Evolutionary conservation across 352 stramenopile genomes (phyloP).

Genomic region (Phytophthora citricola): DNA sequence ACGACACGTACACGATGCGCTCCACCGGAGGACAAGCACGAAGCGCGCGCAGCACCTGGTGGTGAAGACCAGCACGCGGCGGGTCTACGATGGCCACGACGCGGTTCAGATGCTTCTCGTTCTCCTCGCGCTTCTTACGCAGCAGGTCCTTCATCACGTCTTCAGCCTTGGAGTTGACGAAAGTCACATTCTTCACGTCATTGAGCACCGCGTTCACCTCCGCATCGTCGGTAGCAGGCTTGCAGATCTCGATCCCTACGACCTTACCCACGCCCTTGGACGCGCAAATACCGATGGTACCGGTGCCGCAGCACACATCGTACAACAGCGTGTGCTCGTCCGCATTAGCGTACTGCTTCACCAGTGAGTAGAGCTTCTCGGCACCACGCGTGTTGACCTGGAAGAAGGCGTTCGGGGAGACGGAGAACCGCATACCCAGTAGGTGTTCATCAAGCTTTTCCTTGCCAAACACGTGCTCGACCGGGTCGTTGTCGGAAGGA

Average conservation of each 20-base stretch:
- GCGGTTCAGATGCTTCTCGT: conserved; percentile 62
- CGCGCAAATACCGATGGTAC: conserved; percentile 97
- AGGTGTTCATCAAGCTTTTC: conserved; percentile 85
- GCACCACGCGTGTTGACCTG: conserved; percentile 96
- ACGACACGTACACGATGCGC: conserved; percentile 98
- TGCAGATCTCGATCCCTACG: conserved; percentile 91
- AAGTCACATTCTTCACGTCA: conserved; percentile 86
- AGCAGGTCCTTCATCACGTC: conserved; percentile 91
- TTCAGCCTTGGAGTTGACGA: conserved; percentile 93
- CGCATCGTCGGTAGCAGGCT: conserved; percentile 91
- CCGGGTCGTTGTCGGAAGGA: conserved; percentile 89
- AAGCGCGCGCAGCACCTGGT: conserved; percentile 89
- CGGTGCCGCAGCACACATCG: conserved; percentile 99
- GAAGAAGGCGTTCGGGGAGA: conserved; percentile 95
- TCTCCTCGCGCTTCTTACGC: conserved; percentile 59
- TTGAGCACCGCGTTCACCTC: conserved; percentile 88
- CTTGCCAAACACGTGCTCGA: conserved; percentile 77
- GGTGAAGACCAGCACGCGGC: conserved; percentile 95
- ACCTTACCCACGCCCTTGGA: conserved; percentile 83
- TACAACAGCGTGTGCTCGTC: conserved; percentile 92
- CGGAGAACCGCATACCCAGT: conserved; percentile 88
- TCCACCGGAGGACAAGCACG: conserved; percentile 84
- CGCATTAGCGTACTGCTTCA: conserved; percentile 88
- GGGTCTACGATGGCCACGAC: conserved; percentile 98
- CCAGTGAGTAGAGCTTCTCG: conserved; percentile 95